Evolutionary conservation across 1,139 yeast genomes (phyloP), one percentile per base, ranked within the genome.

Genomic region (Taphrina confusa): DNA sequence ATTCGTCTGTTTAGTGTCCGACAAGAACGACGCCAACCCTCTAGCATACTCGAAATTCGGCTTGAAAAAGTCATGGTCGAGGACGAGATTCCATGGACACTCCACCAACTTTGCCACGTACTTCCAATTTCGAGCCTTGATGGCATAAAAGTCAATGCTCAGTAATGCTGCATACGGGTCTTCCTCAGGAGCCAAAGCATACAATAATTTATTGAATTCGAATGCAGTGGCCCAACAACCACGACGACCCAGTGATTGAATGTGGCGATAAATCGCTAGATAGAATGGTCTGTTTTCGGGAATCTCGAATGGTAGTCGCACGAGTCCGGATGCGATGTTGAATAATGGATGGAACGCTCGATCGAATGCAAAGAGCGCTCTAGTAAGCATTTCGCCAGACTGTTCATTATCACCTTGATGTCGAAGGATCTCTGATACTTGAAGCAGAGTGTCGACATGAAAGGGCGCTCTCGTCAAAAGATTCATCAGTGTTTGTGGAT

Each of bases 91-190:
- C 58, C 58, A 54, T 9, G 58, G 58, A 20, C 66, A 65, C n/a
- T 62, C 68, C 0, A 78, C 78, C 37, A 87, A 73, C 25, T 81
- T 79, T 16, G 82, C 75, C 66, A 89, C 70, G 71, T 82, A 89
- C 60, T 80, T 76, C 68, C 78, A 83, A 64, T 87, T 88, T 44
- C 80, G 84, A 54, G 88, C 78, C 74, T 83, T 76, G 8, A 87
- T 75, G 4, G 92, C 85, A 69, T 87, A 89, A 68, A 80, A 85
- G 70, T 89, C 96, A 66, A 89, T 83, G 71, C 88, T 86, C 68
- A 85, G 84, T 65, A 95, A 78, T 4, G 85, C 90, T 11, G 96
- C 95, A 62, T 85, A 74, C 0, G 96, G 96, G 74, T 89, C 97
- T 54, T 85, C 88, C 1, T 83, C 80, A 0, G 96, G 95, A 37